Conservation (phyloP, 805 yeast genomes). For the Vanderwaltozyma tropicalis region DNA sequence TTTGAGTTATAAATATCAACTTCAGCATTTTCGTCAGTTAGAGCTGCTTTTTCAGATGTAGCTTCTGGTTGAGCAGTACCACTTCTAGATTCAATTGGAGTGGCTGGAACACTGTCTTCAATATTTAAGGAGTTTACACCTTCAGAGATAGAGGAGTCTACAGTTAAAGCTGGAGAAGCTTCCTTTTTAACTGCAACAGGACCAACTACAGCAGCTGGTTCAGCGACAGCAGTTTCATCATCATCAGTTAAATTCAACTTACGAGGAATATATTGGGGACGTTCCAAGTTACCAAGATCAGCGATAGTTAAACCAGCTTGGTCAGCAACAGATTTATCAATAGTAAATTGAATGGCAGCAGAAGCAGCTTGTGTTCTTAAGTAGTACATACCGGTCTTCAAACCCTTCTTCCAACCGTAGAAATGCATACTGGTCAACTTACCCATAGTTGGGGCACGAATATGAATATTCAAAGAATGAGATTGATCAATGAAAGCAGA, state of each 20-base stretch:
- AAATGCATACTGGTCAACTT: conserved; percentile 96
- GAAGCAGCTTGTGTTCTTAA: conserved; percentile 96
- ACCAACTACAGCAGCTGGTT: conserved; percentile 5
- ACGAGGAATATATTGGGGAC: conserved; percentile 31
- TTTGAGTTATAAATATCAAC: conserved; percentile 78
- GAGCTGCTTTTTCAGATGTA: conserved; percentile 18
- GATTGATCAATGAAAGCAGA: conserved; percentile 83
- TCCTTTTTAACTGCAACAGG: conserved; percentile 13
- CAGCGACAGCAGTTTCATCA: conserved; percentile 6
- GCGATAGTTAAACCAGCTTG: conserved; percentile 54
- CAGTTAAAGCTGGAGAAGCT: conserved; percentile 29
- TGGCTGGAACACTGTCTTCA: conserved; percentile 4
- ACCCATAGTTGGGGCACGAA: conserved; percentile 88
- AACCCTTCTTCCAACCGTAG: conserved; percentile 97
- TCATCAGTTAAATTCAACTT: conserved; percentile 7
- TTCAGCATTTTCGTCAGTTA: conserved; percentile 35
- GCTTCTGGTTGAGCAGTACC: conserved; percentile 6
- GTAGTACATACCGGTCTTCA: conserved; percentile 98
- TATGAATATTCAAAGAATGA: conserved; percentile 82
- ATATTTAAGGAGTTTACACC: conserved; percentile 35
- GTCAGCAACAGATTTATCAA: conserved; percentile 84
- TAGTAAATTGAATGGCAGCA: conserved; percentile 88
- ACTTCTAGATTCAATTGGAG: conserved; percentile 1
- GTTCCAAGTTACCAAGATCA: conserved; percentile 28
- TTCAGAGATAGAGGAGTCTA: conserved; percentile 30